Conservation (phyloP, 495 filamentous ascomycete species). For the Cryomyces minteri region DNA sequence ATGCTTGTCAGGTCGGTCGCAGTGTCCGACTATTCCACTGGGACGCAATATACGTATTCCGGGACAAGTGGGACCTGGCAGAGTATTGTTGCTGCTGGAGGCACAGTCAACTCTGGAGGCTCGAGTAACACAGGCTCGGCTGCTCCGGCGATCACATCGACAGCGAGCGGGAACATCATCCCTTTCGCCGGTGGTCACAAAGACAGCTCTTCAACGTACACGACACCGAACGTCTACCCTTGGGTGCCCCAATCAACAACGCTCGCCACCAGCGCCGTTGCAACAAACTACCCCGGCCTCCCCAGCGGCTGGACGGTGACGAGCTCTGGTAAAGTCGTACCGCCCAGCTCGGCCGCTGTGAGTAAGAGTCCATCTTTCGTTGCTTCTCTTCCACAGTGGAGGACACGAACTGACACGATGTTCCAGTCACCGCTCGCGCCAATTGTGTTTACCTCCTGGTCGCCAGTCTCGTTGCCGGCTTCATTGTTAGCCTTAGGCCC, state of each 20-base stretch:
- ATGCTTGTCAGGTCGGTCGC: slow-evolving; percentile 68
- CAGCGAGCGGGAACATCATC: slow-evolving; percentile 33
- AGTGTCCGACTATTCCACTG: slow-evolving; percentile 81
- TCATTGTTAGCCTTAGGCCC: slow-evolving; percentile 28
- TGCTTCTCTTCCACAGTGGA: not conserved
- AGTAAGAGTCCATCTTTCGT: slow-evolving; percentile 18
- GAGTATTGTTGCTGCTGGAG: slow-evolving; percentile 62
- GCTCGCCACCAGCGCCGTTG: slow-evolving; percentile 19
- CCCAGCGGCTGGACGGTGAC: slow-evolving; percentile 62
- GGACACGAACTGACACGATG: slow-evolving; percentile 26
- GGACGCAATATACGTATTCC: slow-evolving; percentile 59
- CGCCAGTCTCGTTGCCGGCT: slow-evolving; percentile 25
- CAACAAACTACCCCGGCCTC: slow-evolving; percentile 30
- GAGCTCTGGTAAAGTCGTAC: slow-evolving; percentile 46
- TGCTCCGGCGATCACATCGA: slow-evolving; percentile 35
- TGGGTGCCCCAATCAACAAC: slow-evolving; percentile 30
- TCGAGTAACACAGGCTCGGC: slow-evolving; percentile 23
- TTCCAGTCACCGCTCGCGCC: slow-evolving; percentile 4
- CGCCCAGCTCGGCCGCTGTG: slow-evolving; percentile 31
- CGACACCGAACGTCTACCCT: slow-evolving; percentile 38
- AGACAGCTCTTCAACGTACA: slow-evolving; percentile 24
- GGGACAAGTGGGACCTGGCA: slow-evolving; percentile 60
- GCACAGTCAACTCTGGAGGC: slow-evolving; percentile 38
- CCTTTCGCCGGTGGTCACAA: slow-evolving; percentile 49
- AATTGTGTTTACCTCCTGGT: slow-evolving; percentile 25